Percentiles rank a stretch among this genome's conserved stretches.
Evolutionary conservation across 2,329 filamentous ascomycete species (phyloP).

Genomic region (Bipolaris oryzae): DNA sequence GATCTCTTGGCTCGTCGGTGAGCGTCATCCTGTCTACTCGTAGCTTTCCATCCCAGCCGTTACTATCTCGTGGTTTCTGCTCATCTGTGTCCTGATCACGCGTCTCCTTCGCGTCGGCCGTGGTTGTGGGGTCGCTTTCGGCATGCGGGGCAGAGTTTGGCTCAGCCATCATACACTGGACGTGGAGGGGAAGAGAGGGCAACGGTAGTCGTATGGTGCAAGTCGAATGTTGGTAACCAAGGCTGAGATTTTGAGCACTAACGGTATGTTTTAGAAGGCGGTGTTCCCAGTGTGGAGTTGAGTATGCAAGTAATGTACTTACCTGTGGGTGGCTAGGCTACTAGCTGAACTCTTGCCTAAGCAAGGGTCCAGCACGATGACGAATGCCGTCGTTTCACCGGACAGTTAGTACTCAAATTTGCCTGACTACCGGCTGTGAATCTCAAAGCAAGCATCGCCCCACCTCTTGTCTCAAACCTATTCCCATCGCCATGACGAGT

Average conservation of each 20-base stretch:
- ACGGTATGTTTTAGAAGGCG: conserved; percentile 3
- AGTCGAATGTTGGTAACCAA: background rate
- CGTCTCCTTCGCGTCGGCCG: conserved; percentile 21
- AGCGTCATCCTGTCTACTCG: conserved; percentile 70
- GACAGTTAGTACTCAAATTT: background rate
- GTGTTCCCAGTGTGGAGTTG: conserved; percentile 23
- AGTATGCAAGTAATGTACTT: conserved; percentile 1
- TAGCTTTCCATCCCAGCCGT: conserved; percentile 84
- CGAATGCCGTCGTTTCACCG: conserved; percentile 5
- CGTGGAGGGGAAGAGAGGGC: background rate
- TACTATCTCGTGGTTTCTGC: conserved; percentile 47
- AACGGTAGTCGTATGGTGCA: background rate
- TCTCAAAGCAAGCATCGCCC: background rate
- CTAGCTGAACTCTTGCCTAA: conserved; percentile 22
- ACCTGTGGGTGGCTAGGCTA: conserved; percentile 8
- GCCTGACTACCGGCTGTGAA: background rate
- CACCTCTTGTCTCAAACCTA: too few relatives aligned
- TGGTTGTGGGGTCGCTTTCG: conserved; percentile 35
- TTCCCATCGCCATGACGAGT: too few relatives aligned
- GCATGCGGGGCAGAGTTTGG: conserved; percentile 35
- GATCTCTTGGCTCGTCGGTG: conserved; percentile 31
- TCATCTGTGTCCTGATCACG: conserved; percentile 33
- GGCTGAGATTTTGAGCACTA: background rate
- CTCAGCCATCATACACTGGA: conserved; percentile 29
- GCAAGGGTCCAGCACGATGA: conserved; percentile 25